Conservation (phyloP, 2,329 filamentous ascomycete species). For the Cordyceps cateniannulata region DNA sequence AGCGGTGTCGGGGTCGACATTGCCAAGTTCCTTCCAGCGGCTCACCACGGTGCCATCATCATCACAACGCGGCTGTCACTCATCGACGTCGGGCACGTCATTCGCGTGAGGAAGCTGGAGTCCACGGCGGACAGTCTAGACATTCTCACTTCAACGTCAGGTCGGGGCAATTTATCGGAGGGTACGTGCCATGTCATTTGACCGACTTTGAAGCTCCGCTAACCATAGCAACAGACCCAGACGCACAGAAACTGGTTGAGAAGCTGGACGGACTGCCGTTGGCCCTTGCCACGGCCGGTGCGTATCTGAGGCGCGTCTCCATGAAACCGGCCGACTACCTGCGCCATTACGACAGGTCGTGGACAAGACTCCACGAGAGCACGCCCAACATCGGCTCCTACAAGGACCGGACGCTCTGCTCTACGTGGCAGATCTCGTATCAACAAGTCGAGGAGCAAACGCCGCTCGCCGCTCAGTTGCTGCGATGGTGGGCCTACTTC, state of each 20-base stretch:
- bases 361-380: no score
- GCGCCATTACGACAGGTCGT: no score
- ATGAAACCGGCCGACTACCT: no score
- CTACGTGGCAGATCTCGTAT: no score
- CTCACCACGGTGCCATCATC: constrained; percentile 35
- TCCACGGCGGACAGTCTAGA: constrained; percentile 23
- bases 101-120: constrained; percentile 28
- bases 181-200: not conserved
- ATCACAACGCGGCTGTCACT: constrained; percentile 32
- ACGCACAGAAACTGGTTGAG: not conserved
- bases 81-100: constrained; percentile 25
- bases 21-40: constrained; percentile 21
- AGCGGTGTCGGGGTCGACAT: constrained; percentile 23
- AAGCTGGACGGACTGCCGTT: constrained; percentile 2
- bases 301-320: constrained; percentile 11
- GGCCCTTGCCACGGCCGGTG: constrained; percentile 1
- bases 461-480: no score
- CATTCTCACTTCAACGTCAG: constrained; percentile 24
- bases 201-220: not conserved
- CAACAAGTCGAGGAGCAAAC: no score
- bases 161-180: constrained; percentile 24
- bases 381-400: no score
- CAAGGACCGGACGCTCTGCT: no score
- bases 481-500: no score
- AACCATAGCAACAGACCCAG: not conserved